A percentile compares a stretch with the other conserved stretches of the same genome.
These are phyloP conservation scores for Tylopilus sp. DNA, from an alignment of 1,284 basidiomycete genomes.

Conservation along the genomic window DNA sequence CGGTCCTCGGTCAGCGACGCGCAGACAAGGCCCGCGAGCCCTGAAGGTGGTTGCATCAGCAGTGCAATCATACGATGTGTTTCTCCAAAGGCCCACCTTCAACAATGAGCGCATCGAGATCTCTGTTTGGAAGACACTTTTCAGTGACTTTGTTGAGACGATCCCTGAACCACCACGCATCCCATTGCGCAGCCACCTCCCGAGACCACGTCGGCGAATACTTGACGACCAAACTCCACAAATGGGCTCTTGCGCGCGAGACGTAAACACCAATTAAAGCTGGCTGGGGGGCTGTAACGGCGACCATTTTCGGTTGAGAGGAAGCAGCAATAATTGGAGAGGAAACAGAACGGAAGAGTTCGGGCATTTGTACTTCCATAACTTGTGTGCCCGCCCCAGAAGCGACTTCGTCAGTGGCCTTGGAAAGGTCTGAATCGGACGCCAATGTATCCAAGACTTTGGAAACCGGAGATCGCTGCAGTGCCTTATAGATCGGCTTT, in stretches of 20 bases:
- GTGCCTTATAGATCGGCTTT: constrained; percentile 45
- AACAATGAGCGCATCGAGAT: constrained; percentile 54
- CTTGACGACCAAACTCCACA: constrained; percentile 8
- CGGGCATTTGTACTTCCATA: constrained; percentile 48
- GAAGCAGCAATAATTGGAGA: constrained; percentile 25
- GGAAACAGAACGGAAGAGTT: constrained; percentile 53
- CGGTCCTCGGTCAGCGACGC: constrained; percentile 74
- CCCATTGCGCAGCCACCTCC: constrained; percentile 22
- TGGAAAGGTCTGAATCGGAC: constrained; percentile 51
- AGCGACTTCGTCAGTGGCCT: constrained; percentile 45
- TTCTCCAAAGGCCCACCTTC: constrained; percentile 43
- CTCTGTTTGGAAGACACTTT: constrained; percentile 50
- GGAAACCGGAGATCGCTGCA: constrained; percentile 43
- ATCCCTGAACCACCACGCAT: constrained; percentile 56
- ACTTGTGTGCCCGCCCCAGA: constrained; percentile 19
- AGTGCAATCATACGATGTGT: not conserved
- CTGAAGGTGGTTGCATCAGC: constrained; percentile 36
- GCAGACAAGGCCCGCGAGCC: constrained; percentile 62
- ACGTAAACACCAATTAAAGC: constrained; percentile 21
- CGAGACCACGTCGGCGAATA: constrained; percentile 34
- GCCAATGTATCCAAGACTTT: constrained; percentile 51
- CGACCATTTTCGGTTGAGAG: constrained; percentile 23
- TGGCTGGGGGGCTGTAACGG: not conserved
- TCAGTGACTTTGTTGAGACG: constrained; percentile 50
- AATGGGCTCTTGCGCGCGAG: constrained; percentile 6